Evolutionary conservation across 495 filamentous ascomycete species (phyloP), one percentile per base, ranked within the genome.

Genomic region (Podospora pseudoanserina): DNA sequence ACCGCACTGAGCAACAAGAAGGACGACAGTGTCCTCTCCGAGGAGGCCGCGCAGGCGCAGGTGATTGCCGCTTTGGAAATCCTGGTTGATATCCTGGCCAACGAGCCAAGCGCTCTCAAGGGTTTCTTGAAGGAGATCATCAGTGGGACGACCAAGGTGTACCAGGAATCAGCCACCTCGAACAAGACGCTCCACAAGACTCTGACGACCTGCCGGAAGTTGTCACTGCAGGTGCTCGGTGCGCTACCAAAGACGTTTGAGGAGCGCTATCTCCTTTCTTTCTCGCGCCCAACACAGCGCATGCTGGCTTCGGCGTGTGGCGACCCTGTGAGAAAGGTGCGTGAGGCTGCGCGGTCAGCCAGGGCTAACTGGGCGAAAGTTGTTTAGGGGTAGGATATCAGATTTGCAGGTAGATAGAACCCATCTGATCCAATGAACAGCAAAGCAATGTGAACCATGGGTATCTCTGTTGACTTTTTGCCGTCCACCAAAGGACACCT

Each of bases 301-400:
- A 77, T 81, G 68, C 67, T 84, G 64, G 76, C 79, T 3, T 58
- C 69, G 18, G 80, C 81, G 16, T 80, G 81, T 49, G 82, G 81
- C 2, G 80, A 84, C 69, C 69, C 79, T 39, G 80, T 80, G 4
- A 71, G 82, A 62, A 80, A 79, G 65, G 76, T 82, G 64, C 72
- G 82, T 54, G 76, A 76, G 60, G 75, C 73, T 64, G 82, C 82
- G 28, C 65, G 78, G 59, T 55, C 62, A 60, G 81, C 82, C 19
- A 79, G 82, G 69, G 76, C 70, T 66, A 78, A 71, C 27, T 84
- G 82, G 82, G 68, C 63, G 1, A 76, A 73, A 66, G 32, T 78
- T 63, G 68, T 64, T 9, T 73, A 63, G 64, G 19, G 39, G 13
- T 49, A 16, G 39, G 39, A 0, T 49, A 49, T 49, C 13, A 49